Conservation (phyloP, 73 alveolate genomes). For the Halteria grandinella region DNA sequence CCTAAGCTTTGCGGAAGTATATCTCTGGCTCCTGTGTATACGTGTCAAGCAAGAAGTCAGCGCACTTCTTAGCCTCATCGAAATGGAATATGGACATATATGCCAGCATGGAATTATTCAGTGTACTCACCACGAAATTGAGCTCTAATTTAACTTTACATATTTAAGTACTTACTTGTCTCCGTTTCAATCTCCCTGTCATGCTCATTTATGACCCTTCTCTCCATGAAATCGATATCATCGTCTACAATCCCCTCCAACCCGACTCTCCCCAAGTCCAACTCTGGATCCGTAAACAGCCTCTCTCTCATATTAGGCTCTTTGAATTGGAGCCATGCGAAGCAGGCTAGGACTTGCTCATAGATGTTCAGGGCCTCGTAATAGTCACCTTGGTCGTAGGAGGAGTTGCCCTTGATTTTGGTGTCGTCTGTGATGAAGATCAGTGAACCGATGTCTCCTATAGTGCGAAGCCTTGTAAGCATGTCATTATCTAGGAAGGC, state of each 20-base stretch:
- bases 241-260: constrained; percentile 11
- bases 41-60: constrained; percentile 9
- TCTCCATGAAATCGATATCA: constrained; percentile 15
- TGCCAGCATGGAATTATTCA: constrained; percentile 30
- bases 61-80: constrained; percentile 46
- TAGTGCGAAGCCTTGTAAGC: constrained; percentile 14
- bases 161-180: constrained; percentile 27
- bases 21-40: constrained; percentile 16
- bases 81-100: constrained; percentile 49
- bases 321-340: constrained; percentile 24
- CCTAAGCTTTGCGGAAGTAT: constrained; percentile 35
- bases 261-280: no score
- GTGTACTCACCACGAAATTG: constrained; percentile 17
- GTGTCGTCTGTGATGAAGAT: constrained; percentile 41
- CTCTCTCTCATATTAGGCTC: not conserved
- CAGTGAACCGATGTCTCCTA: constrained; percentile 15
- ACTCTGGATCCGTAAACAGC: not conserved
- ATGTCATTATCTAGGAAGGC: constrained; percentile 16
- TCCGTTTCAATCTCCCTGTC: constrained; percentile 44
- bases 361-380: constrained; percentile 41
- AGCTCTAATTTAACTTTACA: not conserved
- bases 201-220: not conserved
- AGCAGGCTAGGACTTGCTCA: constrained; percentile 49
- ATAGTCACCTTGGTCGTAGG: constrained; percentile 38
- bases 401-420: constrained; percentile 26